A percentile compares a stretch with the other conserved stretches of the same genome.
Conservation (phyloP, 495 filamentous ascomycete species). For the Aspergillus wentii region DNA sequence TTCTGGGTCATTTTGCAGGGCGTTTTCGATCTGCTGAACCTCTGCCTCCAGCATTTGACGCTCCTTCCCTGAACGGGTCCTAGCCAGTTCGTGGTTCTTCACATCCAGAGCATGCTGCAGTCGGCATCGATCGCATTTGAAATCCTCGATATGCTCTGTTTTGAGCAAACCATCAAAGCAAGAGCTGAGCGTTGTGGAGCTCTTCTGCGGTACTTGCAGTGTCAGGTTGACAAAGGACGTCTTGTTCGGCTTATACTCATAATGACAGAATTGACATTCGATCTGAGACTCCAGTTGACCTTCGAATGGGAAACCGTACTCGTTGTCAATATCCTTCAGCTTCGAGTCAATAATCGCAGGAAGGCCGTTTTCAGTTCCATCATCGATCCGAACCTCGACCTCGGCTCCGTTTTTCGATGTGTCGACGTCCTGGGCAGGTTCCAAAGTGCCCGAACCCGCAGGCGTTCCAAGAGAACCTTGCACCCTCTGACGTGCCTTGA, state of each 20-base stretch:
- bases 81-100: constrained; percentile 44
- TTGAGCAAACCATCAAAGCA: constrained; percentile 95
- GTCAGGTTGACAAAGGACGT: constrained; percentile 91
- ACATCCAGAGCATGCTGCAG: constrained; percentile 68
- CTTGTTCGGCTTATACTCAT: constrained; percentile 75
- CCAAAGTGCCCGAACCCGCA: constrained; percentile 11
- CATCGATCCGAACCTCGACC: constrained; percentile 39
- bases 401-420: constrained; percentile 20
- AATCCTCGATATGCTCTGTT: constrained; percentile 93
- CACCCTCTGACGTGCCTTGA: constrained; percentile 55
- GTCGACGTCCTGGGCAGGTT: constrained; percentile 10
- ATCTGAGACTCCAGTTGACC: constrained; percentile 86
- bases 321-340: constrained; percentile 43
- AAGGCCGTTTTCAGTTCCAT: constrained; percentile 32
- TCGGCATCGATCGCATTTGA: constrained; percentile 87
- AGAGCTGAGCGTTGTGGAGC: constrained; percentile 57
- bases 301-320: constrained; percentile 81
- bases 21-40: constrained; percentile 51
- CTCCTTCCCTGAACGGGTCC: constrained; percentile 39
- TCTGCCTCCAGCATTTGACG: constrained; percentile 48
- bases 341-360: constrained; percentile 41
- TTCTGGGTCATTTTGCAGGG: constrained; percentile 76
- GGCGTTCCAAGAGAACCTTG: constrained; percentile 13
- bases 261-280: constrained; percentile 83
- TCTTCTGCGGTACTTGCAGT: constrained; percentile 80